Base-by-base conservation (phyloP, 345 rosid genomes). In the Jatropha curcas region DNA sequence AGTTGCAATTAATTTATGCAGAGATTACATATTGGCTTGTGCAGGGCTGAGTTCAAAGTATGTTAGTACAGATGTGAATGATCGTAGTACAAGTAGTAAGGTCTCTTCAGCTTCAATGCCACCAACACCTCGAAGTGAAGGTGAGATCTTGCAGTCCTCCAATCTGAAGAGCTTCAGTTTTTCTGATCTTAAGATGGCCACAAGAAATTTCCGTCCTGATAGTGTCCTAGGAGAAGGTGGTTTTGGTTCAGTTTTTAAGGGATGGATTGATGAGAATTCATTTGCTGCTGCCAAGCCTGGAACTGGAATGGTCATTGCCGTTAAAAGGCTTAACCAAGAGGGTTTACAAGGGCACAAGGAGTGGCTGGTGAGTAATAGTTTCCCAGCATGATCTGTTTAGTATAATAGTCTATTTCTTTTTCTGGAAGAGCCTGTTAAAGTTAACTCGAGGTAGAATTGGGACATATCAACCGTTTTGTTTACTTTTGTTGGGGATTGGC, bases 191-290 rank as follows among this genome's bases (percentile, higher is more conserved):
- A 90, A 75, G 77, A 82, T 78, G 24, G 93, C 95, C 35, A 91
- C 99, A 0, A 86, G 96, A 71, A 96, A 91, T 80, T 96, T 96
- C 80, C 82, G 99, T 45, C 92, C 97, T 1, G 99, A 96, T 74
- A 91, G 97, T 77, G 96, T 96, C 50, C 68, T 93, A 28, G 98
- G 98, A 16, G 97, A 93, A 87, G 98, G 98, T 71, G 99, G 99
- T 5, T 96, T 93, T 65, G 99, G 99, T 73, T 87, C 94, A 50
- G 98, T 96, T 37, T 96, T 93, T 71, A 96, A 93, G 79, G 99
- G 98, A 22, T 96, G 99, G 98, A 78, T 96, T 46, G 98, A 96
- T 74, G 93, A 89, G 78, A 81, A 87, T 64, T 83, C 82, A 24
- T 89, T 84, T 24, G 52, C 86, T 37, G 88, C 98, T 74, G 66